These are phyloP conservation scores for Trichoderma citrinoviride DNA, from an alignment of 2,329 filamentous ascomycete genomes.

Conservation along the genomic window DNA sequence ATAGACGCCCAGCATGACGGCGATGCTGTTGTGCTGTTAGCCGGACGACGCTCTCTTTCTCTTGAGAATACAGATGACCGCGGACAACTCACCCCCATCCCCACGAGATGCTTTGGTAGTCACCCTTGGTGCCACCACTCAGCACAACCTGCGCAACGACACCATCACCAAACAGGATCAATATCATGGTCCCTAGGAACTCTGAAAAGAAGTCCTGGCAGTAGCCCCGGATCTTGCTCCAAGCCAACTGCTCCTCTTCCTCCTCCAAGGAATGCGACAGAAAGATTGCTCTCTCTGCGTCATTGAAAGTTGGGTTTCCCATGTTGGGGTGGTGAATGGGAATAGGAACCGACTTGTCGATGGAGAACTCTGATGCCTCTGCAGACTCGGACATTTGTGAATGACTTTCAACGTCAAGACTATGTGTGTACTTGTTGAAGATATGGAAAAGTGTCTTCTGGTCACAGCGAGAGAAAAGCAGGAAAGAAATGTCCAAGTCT, in stretches of 20 bases:
- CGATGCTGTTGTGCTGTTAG: slow-evolving; percentile 45
- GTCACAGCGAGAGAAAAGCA: too few relatives aligned
- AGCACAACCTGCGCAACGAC: slow-evolving; percentile 67
- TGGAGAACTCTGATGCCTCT: slow-evolving; percentile 37
- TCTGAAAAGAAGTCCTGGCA: slow-evolving; percentile 62
- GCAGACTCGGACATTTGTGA: slow-evolving; percentile 32
- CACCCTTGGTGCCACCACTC: slow-evolving; percentile 47
- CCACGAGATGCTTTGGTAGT: slow-evolving; percentile 50
- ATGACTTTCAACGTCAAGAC: neutral
- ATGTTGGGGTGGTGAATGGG: slow-evolving; percentile 32
- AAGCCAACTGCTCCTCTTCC: slow-evolving; percentile 35
- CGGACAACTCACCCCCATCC: slow-evolving; percentile 45
- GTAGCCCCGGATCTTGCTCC: slow-evolving; percentile 51
- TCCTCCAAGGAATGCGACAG: slow-evolving; percentile 18
- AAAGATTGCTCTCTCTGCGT: neutral
- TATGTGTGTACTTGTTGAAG: neutral
- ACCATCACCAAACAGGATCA: slow-evolving; percentile 69
- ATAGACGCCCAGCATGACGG: slow-evolving; percentile 68
- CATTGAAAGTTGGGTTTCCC: slow-evolving; percentile 2
- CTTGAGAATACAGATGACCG: neutral
- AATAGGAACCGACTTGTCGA: slow-evolving; percentile 33
- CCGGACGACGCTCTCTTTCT: neutral
- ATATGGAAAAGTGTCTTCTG: too few relatives aligned
- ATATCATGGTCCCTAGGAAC: slow-evolving; percentile 65
- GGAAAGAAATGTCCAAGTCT: neutral